Evolutionary conservation across 2,329 filamentous ascomycete species (phyloP), one percentile per base, ranked within the genome.

Genomic region (Xylaria hypoxylon): DNA sequence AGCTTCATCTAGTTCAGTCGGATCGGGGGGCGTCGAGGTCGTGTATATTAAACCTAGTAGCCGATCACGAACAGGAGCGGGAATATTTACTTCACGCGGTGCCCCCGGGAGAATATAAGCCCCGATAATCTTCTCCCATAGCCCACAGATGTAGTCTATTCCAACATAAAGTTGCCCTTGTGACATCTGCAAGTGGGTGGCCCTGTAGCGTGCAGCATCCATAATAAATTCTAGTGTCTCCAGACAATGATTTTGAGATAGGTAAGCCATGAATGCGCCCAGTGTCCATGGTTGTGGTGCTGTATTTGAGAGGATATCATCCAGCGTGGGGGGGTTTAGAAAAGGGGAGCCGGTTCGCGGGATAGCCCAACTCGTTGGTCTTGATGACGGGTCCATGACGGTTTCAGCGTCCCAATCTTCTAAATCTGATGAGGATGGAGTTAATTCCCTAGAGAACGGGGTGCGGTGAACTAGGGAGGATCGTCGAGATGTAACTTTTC

Each of bases 201-300:
- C 81, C 59, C 89, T 87, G 77, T 98, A 99, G 67, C 93, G 88
- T 64, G 94, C 92, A 24, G 95, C 92, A 78, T 97, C 96, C 85
- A 97, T 91, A 45, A 94, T 97, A 79, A 99, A 99, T 77, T 98
- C 96, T 44, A 99, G 84, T 1, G 94, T 97, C 80, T 99, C 96
- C 70, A 98, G 84, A 77, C 96, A 99, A 80, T 98, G 95, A 75
- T 98, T 98, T 76, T 97, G 94, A 0, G 95, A 97, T 3, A 98
- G 86, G 76, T 97, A 98, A 62, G 94, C 94, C 89, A 96, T 98
- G 80, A 98, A 98, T 35, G 95, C 95, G 67, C 89, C 90, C 8
- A 97, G 84, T 0, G 94, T 97, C 86, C 93, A 98, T 72, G 96
- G 96, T 45, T 93, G 90, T 8, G 92, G 89, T 40, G 96, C 92